Conservation (phyloP, 768 basidiomycete genomes). For the Lactifluus subvellereus region DNA sequence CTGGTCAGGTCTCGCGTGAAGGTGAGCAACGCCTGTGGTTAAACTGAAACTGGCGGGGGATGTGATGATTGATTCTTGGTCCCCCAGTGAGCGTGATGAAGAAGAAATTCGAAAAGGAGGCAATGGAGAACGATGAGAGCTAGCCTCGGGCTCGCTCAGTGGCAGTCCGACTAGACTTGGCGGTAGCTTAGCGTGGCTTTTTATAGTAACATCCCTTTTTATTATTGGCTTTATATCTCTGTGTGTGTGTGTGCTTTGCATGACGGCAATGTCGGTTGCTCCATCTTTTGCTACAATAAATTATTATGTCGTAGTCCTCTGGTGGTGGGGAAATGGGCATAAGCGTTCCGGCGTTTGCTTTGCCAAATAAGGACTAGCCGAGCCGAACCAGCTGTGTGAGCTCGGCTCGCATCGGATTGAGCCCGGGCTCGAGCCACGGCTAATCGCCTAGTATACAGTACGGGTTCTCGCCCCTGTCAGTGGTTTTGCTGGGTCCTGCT, state of each 20-base stretch:
- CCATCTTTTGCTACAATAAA: conserved; percentile 8
- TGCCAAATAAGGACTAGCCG: too few relatives aligned
- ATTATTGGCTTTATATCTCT: not conserved
- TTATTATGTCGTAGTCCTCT: not conserved
- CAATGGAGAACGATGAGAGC: conserved; percentile 55
- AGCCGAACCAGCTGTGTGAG: too few relatives aligned
- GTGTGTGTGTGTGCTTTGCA: not conserved
- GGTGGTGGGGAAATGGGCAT: too few relatives aligned
- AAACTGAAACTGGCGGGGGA: too few relatives aligned
- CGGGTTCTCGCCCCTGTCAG: too few relatives aligned
- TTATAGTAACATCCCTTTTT: not conserved
- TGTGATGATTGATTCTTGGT: not conserved
- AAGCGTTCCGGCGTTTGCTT: too few relatives aligned
- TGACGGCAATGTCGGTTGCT: not conserved
- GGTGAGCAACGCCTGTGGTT: conserved; percentile 36
- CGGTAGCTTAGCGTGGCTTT: not conserved
- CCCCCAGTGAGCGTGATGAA: conserved; percentile 75
- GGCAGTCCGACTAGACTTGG: too few relatives aligned
- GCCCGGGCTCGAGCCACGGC: too few relatives aligned
- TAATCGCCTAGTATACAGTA: too few relatives aligned
- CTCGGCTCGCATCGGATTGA: too few relatives aligned
- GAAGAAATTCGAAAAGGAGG: conserved; percentile 71
- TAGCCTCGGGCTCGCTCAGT: not conserved
- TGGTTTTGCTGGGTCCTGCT: too few relatives aligned
- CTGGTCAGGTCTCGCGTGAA: conserved; percentile 82